These are phyloP conservation scores for Astrothelium subdiscretum DNA, from an alignment of 495 filamentous ascomycete genomes.

Conservation along the genomic window DNA sequence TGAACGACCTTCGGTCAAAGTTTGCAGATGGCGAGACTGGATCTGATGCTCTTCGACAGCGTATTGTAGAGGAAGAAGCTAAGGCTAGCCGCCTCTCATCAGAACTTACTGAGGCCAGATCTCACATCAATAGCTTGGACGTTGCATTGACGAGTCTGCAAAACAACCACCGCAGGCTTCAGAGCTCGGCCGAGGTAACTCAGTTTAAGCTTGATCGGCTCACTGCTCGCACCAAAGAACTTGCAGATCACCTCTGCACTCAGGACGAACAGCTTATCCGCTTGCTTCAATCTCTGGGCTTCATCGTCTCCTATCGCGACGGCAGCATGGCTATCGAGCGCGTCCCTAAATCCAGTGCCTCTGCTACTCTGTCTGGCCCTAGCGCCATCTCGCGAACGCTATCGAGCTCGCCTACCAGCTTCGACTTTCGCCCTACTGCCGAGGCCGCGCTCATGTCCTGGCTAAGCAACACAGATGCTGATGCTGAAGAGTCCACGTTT, in stretches of 20 bases:
- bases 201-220: conserved; percentile 46
- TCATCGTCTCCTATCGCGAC: conserved; percentile 62
- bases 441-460: conserved; percentile 54
- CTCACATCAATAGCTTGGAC: conserved; percentile 52
- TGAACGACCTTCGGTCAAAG: conserved; percentile 51
- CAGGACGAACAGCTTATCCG: conserved; percentile 65
- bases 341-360: conserved; percentile 52
- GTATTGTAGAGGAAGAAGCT: conserved; percentile 56
- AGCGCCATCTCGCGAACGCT: conserved; percentile 34
- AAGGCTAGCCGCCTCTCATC: conserved; percentile 48
- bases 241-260: conserved; percentile 66
- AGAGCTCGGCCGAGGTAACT: conserved; percentile 35
- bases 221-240: conserved; percentile 58
- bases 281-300: conserved; percentile 77
- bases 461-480: conserved; percentile 56
- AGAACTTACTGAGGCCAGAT: conserved; percentile 54
- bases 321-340: conserved; percentile 60
- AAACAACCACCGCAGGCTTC: conserved; percentile 45
- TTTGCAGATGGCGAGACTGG: conserved; percentile 70
- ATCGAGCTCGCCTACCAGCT: conserved; percentile 19
- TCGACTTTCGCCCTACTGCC: conserved; percentile 32
- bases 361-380: conserved; percentile 37
- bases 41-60: conserved; percentile 60
- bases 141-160: conserved; percentile 43
- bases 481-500: conserved; percentile 60